phyloP scores from a whole-genome alignment of 768 basidiomycete genomes.

The Auricularia heimuer region DNA sequence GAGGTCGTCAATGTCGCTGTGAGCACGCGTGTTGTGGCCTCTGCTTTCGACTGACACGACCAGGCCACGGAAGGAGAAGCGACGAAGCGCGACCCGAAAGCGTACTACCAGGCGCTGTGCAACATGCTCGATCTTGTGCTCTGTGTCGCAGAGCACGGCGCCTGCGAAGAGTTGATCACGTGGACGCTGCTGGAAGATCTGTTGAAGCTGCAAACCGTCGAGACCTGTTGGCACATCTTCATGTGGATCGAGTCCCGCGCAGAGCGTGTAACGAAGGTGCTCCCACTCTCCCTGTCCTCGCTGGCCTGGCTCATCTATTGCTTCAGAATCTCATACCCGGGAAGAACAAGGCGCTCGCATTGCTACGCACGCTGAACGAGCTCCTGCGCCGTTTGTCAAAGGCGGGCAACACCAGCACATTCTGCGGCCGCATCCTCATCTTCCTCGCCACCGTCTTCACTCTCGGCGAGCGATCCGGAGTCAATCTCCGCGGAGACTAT shows the following conservation, averaged over 20 bases:
- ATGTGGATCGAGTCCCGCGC: slow-evolving; percentile 77
- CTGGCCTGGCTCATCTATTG: background rate
- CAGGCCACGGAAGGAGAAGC: slow-evolving; percentile 64
- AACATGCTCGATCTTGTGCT: slow-evolving; percentile 64
- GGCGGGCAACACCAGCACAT: slow-evolving; percentile 72
- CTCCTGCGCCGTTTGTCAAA: slow-evolving; percentile 80
- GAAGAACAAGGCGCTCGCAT: slow-evolving; percentile 78
- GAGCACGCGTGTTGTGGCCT: slow-evolving; percentile 19
- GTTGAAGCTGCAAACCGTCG: slow-evolving; percentile 76
- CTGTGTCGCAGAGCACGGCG: slow-evolving; percentile 69
- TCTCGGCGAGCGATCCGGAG: slow-evolving; percentile 80
- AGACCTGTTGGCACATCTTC: slow-evolving; percentile 78
- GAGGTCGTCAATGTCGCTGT: slow-evolving; percentile 69
- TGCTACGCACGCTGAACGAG: slow-evolving; percentile 81
- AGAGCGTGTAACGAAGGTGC: slow-evolving; percentile 44
- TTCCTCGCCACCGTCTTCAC: slow-evolving; percentile 83
- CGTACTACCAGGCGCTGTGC: slow-evolving; percentile 53
- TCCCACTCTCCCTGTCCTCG: slow-evolving; percentile 1
- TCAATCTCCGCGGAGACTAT: slow-evolving; percentile 84
- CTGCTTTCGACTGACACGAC: background rate
- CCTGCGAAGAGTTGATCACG: slow-evolving; percentile 64
- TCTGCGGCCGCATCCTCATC: slow-evolving; percentile 82
- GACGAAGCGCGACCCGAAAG: slow-evolving; percentile 37
- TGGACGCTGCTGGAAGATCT: slow-evolving; percentile 71
- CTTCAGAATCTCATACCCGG: slow-evolving; percentile 62